Evolutionary conservation across 208 protist species (phyloP).

Genomic region (Trypanosoma boissoni): DNA sequence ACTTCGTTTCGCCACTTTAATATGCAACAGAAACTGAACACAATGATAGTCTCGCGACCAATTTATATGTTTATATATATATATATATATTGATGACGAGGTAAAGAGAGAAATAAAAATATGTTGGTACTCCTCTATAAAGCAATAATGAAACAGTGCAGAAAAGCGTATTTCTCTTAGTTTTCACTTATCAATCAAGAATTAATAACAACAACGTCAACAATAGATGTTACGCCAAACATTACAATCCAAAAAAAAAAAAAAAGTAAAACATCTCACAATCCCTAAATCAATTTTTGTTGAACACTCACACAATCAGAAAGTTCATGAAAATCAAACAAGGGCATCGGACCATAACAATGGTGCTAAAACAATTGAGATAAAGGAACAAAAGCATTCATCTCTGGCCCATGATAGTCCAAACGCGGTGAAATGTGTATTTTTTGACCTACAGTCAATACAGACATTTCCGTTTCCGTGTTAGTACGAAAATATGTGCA

Average conservation of each 20-base stretch:
- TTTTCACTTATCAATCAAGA: too few species aligned
- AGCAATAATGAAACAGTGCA: too few species aligned
- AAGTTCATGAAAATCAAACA: neutral
- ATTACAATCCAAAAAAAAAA: conserved; percentile 1
- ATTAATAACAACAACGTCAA: too few species aligned
- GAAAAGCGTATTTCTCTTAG: too few species aligned
- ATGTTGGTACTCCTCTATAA: too few species aligned
- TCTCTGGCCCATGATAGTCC: conserved; percentile 29
- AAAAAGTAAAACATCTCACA: neutral
- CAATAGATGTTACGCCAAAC: neutral
- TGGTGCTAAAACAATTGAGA: neutral
- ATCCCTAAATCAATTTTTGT: conserved; percentile 6
- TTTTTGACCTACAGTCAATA: conserved; percentile 20
- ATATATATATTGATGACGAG: too few species aligned
- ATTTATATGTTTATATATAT: too few species aligned
- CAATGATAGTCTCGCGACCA: too few species aligned
- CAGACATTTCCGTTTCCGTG: neutral
- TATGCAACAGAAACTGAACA: too few species aligned
- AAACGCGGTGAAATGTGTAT: conserved; percentile 34
- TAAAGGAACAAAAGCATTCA: conserved; percentile 43
- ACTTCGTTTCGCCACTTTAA: neutral
- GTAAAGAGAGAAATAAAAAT: too few species aligned
- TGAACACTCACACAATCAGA: neutral
- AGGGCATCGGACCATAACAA: neutral
- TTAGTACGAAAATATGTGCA: conserved; percentile 58